Evolutionary conservation across 176 grass and related monocot genomes (phyloP).

Genomic region (Tillandsia leiboldiana): DNA sequence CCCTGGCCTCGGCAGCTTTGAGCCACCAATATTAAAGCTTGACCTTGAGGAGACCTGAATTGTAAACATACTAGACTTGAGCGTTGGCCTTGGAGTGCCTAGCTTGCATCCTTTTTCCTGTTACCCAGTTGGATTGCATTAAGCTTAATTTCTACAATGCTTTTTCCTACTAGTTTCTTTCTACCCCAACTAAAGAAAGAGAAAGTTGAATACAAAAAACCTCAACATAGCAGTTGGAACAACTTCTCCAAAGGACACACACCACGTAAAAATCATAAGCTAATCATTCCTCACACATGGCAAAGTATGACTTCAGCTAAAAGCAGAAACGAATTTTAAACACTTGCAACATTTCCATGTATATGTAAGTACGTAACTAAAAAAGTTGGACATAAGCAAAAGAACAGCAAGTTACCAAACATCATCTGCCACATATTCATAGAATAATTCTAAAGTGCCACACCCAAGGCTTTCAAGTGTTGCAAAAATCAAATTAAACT

Average conservation of each 20-base stretch:
- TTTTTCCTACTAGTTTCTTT: slow-evolving; percentile 6
- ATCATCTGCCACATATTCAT: not conserved
- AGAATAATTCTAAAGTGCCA: too few relatives aligned
- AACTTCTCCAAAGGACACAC: not conserved
- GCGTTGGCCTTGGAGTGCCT: slow-evolving; percentile 20
- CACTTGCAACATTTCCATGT: not conserved
- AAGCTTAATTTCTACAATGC: not conserved
- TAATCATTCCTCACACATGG: not conserved
- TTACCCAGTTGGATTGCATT: slow-evolving; percentile 18
- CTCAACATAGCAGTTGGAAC: not conserved
- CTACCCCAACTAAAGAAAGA: not conserved
- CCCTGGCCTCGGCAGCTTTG: slow-evolving; percentile 22
- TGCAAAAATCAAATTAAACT: too few relatives aligned
- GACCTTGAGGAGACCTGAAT: slow-evolving; percentile 33
- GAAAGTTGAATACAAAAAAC: not conserved
- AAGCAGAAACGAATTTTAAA: not conserved
- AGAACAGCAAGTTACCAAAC: not conserved
- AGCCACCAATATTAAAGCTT: slow-evolving; percentile 24
- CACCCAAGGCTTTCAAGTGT: too few relatives aligned
- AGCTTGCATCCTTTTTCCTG: slow-evolving; percentile 43
- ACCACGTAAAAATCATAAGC: not conserved
- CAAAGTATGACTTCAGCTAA: not conserved
- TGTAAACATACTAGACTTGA: slow-evolving; percentile 24
- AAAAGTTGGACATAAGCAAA: not conserved
- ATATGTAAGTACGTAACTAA: not conserved